Conservation (phyloP, 2,329 filamentous ascomycete genomes). For the Xenoacremonium recifei region DNA sequence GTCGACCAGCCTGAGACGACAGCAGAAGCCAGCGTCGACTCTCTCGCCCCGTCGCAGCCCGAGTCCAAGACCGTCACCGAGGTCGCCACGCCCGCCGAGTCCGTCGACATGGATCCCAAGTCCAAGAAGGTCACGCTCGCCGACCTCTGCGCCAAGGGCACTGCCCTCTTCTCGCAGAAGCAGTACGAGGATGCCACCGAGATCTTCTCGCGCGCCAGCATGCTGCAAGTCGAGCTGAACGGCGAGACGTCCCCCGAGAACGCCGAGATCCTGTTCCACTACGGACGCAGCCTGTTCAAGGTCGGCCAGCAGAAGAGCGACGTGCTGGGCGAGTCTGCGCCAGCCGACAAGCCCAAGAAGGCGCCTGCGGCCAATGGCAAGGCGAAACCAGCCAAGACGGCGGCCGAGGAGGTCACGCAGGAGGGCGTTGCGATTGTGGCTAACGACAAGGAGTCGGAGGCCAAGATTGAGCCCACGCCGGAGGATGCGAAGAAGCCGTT, state of each 20-base stretch:
- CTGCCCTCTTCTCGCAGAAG: slow-evolving; percentile 83
- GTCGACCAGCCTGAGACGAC: neutral
- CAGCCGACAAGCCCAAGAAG: slow-evolving; percentile 48
- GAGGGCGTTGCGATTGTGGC: slow-evolving; percentile 44
- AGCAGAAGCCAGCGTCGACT: too few relatives aligned
- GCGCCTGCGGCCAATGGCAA: slow-evolving; percentile 33
- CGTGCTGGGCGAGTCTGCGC: slow-evolving; percentile 80
- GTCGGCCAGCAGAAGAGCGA: slow-evolving; percentile 93
- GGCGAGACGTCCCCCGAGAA: slow-evolving; percentile 90
- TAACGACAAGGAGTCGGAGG: slow-evolving; percentile 40
- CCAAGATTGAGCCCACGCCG: slow-evolving; percentile 32
- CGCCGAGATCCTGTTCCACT: slow-evolving; percentile 90
- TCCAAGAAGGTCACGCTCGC: slow-evolving; percentile 65
- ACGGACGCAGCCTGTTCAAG: slow-evolving; percentile 90
- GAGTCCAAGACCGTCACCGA: slow-evolving; percentile 17
- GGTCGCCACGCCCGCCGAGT: slow-evolving; percentile 7
- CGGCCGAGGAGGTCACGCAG: slow-evolving; percentile 43
- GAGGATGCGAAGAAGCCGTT: slow-evolving; percentile 67
- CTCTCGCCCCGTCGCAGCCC: slow-evolving; percentile 7
- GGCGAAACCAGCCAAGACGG: slow-evolving; percentile 34
- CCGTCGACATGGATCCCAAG: slow-evolving; percentile 41
- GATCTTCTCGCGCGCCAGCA: slow-evolving; percentile 82
- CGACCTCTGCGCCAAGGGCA: slow-evolving; percentile 77
- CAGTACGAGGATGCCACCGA: slow-evolving; percentile 85
- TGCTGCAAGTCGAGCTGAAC: slow-evolving; percentile 87